phyloP scores from a whole-genome alignment of 495 filamentous ascomycete genomes.

The Talaromyces ruber region DNA sequence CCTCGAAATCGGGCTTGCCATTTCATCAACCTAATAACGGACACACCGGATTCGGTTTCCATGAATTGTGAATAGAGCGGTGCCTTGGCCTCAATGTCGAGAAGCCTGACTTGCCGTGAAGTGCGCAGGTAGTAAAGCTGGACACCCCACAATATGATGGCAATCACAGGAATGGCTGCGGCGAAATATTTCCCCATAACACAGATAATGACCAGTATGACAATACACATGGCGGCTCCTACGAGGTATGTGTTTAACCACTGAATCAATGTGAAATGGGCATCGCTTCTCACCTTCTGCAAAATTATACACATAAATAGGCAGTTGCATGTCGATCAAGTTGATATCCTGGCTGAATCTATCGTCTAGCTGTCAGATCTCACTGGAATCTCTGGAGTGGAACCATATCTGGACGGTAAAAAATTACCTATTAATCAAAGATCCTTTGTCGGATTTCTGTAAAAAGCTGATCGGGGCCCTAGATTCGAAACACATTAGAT shows the following conservation, averaged over 20 bases:
- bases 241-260: slow-evolving; percentile 6
- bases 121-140: slow-evolving; percentile 56
- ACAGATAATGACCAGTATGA: slow-evolving; percentile 8
- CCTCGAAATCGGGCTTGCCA: slow-evolving; percentile 49
- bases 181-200: slow-evolving; percentile 27
- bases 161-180: slow-evolving; percentile 41
- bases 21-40: slow-evolving; percentile 62
- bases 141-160: slow-evolving; percentile 22
- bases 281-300: background rate
- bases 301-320: slow-evolving; percentile 6
- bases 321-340: slow-evolving; percentile 49
- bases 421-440: background rate
- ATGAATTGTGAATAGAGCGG: slow-evolving; percentile 68
- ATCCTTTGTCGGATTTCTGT: background rate
- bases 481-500: background rate
- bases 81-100: slow-evolving; percentile 47
- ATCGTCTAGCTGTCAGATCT: slow-evolving; percentile 18
- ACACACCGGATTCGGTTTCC: slow-evolving; percentile 52
- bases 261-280: background rate
- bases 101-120: slow-evolving; percentile 48
- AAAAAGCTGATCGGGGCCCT: background rate
- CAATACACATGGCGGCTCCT: background rate
- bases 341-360: slow-evolving; percentile 54
- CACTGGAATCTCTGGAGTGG: background rate
- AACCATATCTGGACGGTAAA: background rate